Base-by-base conservation (phyloP, 192 early-diverging fungal species). In the Rhizophagus prolifer region DNA sequence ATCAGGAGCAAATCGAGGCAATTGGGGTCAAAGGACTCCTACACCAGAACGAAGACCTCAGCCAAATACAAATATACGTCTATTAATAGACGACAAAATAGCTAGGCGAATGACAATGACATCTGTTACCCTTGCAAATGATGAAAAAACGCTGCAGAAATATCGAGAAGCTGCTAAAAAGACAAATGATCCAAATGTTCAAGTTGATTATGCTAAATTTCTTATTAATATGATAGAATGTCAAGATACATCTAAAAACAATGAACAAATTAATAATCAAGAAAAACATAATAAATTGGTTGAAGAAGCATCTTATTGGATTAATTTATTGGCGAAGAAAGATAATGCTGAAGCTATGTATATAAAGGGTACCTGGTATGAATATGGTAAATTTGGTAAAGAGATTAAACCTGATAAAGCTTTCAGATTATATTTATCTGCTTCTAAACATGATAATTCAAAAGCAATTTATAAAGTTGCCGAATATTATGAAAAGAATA, bases 161-260 rank as follows among this genome's bases (percentile, higher is more conserved):
- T 94, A 93, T 78, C 90, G 93, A 8, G 89, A 93, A 59, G 89
- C 89, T 61, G 94, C 92, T 13, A 89, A 86, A 79, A 92, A 92
- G 79, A 93, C 92, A 44, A 89, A 91, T 76, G 90, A 94, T 81
- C 82, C 87, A 26, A 81, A 88, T 28, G 88, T 89, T 58, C 93
- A 95, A 85, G 66, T 93, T 62, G 90, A 90, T 47, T 95, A 91
- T 82, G 91, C 91, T 58, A 89, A 91, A 81, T 95, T 91, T 77
- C 81, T 95, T 58, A 73, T 95, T 34, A 85, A 92, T 82, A 88
- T 91, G 60, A 88, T 89, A 41, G 84, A 89, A 4, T 62, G 81
- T 14, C 82, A 84, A 34, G 62, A 78, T 38, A 8, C 71, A 13
- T 71, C 68, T 70, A 62, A 54, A 25, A 63, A 16, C 46, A 75